A percentile compares a stretch with the other conserved stretches of the same genome.
phyloP scores from a whole-genome alignment of 257 asterid species.

The Solanum chmielewskii region DNA sequence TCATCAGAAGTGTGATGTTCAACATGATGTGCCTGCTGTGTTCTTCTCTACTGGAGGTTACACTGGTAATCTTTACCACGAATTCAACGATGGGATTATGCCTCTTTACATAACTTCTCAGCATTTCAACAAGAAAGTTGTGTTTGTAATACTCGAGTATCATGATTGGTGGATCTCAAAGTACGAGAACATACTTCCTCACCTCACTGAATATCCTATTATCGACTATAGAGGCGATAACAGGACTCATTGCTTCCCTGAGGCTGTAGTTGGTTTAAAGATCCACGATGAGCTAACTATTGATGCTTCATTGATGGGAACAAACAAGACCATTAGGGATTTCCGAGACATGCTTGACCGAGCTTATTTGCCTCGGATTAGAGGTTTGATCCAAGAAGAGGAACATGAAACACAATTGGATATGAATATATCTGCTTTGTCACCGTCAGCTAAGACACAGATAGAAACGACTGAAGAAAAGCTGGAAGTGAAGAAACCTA shows the following conservation, averaged over 20 bases:
- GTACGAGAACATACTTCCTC: slow-evolving; percentile 28
- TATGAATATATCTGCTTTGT: background rate
- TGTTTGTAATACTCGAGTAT: slow-evolving; percentile 47
- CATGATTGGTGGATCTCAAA: slow-evolving; percentile 38
- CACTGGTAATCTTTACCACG: slow-evolving; percentile 76
- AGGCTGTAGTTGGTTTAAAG: slow-evolving; percentile 55
- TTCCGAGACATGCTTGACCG: slow-evolving; percentile 22
- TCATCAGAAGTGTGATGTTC: slow-evolving; percentile 48
- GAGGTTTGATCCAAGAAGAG: slow-evolving; percentile 20
- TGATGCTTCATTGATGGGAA: slow-evolving; percentile 25
- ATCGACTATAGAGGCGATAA: slow-evolving; percentile 36
- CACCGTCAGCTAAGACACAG: slow-evolving; percentile 1
- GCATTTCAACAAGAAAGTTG: slow-evolving; percentile 33
- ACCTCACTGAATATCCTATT: slow-evolving; percentile 29
- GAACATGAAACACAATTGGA: background rate
- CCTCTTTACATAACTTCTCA: slow-evolving; percentile 63
- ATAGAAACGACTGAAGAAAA: background rate
- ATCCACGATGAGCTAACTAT: slow-evolving; percentile 54
- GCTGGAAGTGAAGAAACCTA: slow-evolving; percentile 20
- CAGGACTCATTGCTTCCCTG: slow-evolving; percentile 69
- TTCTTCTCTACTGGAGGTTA: slow-evolving; percentile 79
- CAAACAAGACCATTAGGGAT: slow-evolving; percentile 20
- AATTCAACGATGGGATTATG: slow-evolving; percentile 62
- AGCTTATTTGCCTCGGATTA: slow-evolving; percentile 33
- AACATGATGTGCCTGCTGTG: slow-evolving; percentile 55